phyloP scores from a whole-genome alignment of 805 yeast genomes.

The Debaryomyces prosopidis region DNA sequence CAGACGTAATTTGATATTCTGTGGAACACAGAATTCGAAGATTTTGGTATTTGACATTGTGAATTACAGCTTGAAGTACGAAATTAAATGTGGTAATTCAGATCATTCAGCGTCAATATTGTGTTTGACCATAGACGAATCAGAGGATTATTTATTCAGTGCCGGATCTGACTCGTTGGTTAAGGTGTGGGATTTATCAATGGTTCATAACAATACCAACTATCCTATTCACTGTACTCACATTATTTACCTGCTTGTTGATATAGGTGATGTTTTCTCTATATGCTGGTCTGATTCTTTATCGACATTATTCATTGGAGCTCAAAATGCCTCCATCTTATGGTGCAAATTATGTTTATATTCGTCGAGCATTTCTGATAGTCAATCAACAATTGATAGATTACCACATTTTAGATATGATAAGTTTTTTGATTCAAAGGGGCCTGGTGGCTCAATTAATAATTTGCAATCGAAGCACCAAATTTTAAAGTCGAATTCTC shows the following conservation, averaged over 20 bases:
- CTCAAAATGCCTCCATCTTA: conserved; percentile 87
- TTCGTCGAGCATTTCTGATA: not conserved
- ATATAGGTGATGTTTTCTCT: conserved; percentile 92
- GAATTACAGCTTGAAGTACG: conserved; percentile 57
- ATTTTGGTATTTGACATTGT: conserved; percentile 69
- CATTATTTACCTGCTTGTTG: conserved; percentile 79
- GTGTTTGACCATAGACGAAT: conserved; percentile 56
- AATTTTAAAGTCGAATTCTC: conserved; percentile 14
- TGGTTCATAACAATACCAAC: conserved; percentile 11
- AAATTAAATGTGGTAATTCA: conserved; percentile 36
- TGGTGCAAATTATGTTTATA: conserved; percentile 51
- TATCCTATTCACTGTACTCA: conserved; percentile 43
- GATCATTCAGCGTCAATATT: conserved; percentile 79
- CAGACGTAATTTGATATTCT: conserved; percentile 58
- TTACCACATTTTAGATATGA: conserved; percentile 66
- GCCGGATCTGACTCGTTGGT: conserved; percentile 91
- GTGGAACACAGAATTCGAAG: conserved; percentile 88
- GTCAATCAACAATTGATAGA: conserved; percentile 17
- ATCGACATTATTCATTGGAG: conserved; percentile 75
- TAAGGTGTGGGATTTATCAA: conserved; percentile 74
- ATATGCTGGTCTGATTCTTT: conserved; percentile 63
- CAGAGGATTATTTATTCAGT: conserved; percentile 65
- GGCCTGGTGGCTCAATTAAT: conserved; percentile 66
- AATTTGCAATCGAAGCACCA: conserved; percentile 28
- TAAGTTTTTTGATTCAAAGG: conserved; percentile 85